These are phyloP conservation scores for Leavenworthia alabamica DNA, from an alignment of 345 rosid species.

Conservation along the genomic window DNA sequence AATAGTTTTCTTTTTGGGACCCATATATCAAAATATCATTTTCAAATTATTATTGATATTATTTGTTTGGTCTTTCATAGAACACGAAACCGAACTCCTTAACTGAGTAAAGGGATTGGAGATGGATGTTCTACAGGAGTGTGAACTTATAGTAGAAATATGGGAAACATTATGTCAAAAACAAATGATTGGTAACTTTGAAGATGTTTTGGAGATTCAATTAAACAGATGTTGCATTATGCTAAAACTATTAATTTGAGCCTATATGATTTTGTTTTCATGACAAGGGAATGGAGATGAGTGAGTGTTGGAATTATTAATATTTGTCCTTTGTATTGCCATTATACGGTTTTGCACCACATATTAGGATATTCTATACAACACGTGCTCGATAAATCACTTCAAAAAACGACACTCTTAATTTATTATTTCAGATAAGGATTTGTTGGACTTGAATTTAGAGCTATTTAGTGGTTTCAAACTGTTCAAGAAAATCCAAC, in stretches of 20 bases:
- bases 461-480: slow-evolving; percentile 8
- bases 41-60: background rate
- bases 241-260: background rate
- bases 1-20: slow-evolving; percentile 12
- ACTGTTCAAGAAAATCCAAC: background rate
- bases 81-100: background rate
- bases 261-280: background rate
- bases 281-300: slow-evolving; percentile 5
- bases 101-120: background rate
- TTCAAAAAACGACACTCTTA: slow-evolving; percentile 10
- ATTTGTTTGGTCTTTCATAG: background rate
- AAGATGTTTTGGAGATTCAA: too few species aligned
- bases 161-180: too few species aligned
- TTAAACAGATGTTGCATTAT: too few species aligned
- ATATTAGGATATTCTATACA: background rate
- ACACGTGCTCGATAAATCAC: background rate
- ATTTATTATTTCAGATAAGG: slow-evolving; percentile 22
- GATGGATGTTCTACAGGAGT: background rate
- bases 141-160: too few species aligned
- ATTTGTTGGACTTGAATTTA: slow-evolving; percentile 14
- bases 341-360: slow-evolving; percentile 15
- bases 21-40: slow-evolving; percentile 8
- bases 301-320: background rate
- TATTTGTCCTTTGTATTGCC: slow-evolving; percentile 13
- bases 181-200: too few species aligned